A percentile compares a stretch with the other conserved stretches of the same genome.
These are phyloP conservation scores for Penicillium cosmopolitanum DNA, from an alignment of 495 filamentous ascomycete species.

Conservation along the genomic window DNA sequence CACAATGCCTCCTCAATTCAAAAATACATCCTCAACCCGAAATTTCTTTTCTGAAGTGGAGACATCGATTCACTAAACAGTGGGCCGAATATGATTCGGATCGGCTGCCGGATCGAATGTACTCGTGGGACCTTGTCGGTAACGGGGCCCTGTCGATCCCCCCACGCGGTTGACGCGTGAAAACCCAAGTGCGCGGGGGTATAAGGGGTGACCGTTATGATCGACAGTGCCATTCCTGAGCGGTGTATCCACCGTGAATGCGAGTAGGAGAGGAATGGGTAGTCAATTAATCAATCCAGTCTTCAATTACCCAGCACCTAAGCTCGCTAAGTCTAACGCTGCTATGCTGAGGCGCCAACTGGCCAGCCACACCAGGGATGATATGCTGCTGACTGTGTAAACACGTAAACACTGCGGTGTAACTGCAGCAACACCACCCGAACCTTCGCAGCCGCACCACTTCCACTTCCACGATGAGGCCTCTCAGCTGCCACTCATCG, in stretches of 20 bases:
- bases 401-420: too few species aligned
- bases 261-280: conserved; percentile 20
- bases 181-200: conserved; percentile 8
- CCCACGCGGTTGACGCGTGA: not conserved
- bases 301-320: too few species aligned
- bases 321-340: too few species aligned
- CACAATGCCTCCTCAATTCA: not conserved
- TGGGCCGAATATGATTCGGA: conserved; percentile 2
- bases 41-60: not conserved
- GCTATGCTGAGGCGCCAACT: too few species aligned
- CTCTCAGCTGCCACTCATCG: too few species aligned
- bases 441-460: too few species aligned
- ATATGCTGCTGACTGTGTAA: too few species aligned
- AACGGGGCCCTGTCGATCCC: conserved; percentile 12
- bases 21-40: not conserved
- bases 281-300: not conserved
- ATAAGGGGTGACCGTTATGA: conserved; percentile 20
- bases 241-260: not conserved
- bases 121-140: not conserved
- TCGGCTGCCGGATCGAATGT: not conserved
- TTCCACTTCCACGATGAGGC: too few species aligned
- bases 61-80: not conserved
- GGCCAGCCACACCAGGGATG: too few species aligned
- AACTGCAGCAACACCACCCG: too few species aligned
- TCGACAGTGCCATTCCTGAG: conserved; percentile 11